Base-by-base conservation (phyloP, 192 early-diverging fungal species). In the Coemansia sp. region DNA sequence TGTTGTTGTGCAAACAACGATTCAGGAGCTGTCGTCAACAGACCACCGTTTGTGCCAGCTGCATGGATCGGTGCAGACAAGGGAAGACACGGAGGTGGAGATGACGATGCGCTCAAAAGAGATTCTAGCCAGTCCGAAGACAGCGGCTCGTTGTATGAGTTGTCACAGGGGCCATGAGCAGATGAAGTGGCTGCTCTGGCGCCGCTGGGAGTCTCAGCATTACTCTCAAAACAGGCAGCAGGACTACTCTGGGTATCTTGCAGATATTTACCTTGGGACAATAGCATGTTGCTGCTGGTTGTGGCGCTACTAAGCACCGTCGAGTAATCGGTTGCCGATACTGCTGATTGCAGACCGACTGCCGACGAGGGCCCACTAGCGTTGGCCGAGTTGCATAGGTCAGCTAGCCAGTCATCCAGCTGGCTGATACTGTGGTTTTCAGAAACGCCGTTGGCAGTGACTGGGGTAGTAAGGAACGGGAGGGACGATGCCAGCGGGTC, bases 201-300 rank as follows among this genome's bases (percentile, higher is more conserved):
- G 21, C 33, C 57, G 20, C 34, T 33, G 36, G 46, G 21, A 7
- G 56, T 52, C 62, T 62, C 66, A 68, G 33, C 4, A 60, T 48
- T 34, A 35, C 46, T 53, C 53, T 53, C 30, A 23, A 15, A 61
- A 39, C 60, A 20, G 15, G 9, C 9, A 38, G 57, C 67, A 68
- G 45, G 16, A 60, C 23, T 45, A 45, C 46, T 34, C 36, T 39
- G 53, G 33, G 43, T 20, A 21, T 44, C 39, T 11, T 56, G 65
- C 55, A 58, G 36, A 69, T 69, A 75, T 43, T 75, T 75, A 75
- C 73, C 69, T 67, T 71, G 67, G 14, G 67, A 30, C 45, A 65
- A 10, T 10, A 58, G 39, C 56, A 62, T 24, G 9, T 43, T 46
- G 24, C 24, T 60, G 20, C 21, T 33, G 14, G 23, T 41, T 34